Evolutionary conservation across 805 yeast species (phyloP), one percentile per base, ranked within the genome.

Genomic region (Wickerhamiella brachini): DNA sequence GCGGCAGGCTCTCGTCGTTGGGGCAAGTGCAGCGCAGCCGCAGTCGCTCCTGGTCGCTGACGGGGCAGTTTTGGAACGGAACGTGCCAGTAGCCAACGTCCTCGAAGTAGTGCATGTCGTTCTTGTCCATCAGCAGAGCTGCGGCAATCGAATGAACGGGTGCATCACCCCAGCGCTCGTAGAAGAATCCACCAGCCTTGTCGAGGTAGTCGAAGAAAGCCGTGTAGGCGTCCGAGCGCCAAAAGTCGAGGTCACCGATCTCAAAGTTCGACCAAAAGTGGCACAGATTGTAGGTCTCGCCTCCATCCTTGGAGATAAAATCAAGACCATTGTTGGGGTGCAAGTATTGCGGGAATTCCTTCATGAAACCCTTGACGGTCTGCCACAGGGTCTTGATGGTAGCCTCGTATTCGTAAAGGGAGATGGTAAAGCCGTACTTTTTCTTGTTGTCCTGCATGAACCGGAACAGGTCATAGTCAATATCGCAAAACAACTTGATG

Each of bases 121-220:
- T 67, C 58, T 72, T 71, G 54, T 78, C 73, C 48, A 81, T 65
- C 59, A 83, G 72, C 46, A 81, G 67, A 1, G 87, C 68, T 2
- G 79, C 84, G 5, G 85, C 94, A 48, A 85, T 73, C 0, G 94
- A 77, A 67, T 85, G 95, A n/a, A 85, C 77, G 3, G 95, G 95
- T 0, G 95, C 95, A 67, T 86, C 95, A 20, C 95, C 95, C 95
- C 95, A 86, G 57, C 95, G 73, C 68, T 86, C 93, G 62, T 84
- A 83, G 64, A 78, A 85, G 64, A 85, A 85, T 0, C 94, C 95
- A 52, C 94, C 94, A 2, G 76, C 64, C 46, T 65, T 53, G 62
- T 85, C 95, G 45, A 85, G 68, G 62, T 69, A 68, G 21, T 82
- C 70, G 62, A 84, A 84, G 66, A 75, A 83, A 8, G 73, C 70